phyloP scores from a whole-genome alignment of 106 monocot species.

The Narthecium ossifragum region DNA sequence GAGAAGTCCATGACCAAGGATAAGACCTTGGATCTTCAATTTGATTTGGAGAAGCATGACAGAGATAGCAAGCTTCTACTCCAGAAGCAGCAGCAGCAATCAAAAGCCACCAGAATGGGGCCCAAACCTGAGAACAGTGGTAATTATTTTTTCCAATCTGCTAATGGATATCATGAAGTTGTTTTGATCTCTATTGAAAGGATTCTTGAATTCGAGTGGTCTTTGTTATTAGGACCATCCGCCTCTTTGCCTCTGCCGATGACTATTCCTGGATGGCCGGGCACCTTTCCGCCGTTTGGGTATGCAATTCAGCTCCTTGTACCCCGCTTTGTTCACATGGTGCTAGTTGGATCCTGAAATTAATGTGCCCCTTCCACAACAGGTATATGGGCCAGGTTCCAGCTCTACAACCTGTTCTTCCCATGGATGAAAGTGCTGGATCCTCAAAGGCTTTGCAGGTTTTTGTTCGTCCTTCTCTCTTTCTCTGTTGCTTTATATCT shows the following conservation, averaged over 20 bases:
- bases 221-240: slow-evolving; percentile 29
- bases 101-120: slow-evolving; percentile 28
- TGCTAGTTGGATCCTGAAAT: not conserved
- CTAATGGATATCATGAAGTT: no score
- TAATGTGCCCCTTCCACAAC: slow-evolving; percentile 6
- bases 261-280: slow-evolving; percentile 58
- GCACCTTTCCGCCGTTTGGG: slow-evolving; percentile 76
- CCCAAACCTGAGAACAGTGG: slow-evolving; percentile 47
- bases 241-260: slow-evolving; percentile 35
- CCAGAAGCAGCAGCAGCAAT: slow-evolving; percentile 36
- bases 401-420: slow-evolving; percentile 42
- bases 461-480: not conserved
- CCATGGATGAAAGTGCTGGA: slow-evolving; percentile 36
- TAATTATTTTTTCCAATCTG: slow-evolving; percentile 20
- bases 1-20: slow-evolving; percentile 23
- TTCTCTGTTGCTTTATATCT: slow-evolving; percentile 2
- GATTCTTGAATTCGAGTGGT: no score
- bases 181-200: no score
- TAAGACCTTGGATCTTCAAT: slow-evolving; percentile 40
- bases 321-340: slow-evolving; percentile 3
- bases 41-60: slow-evolving; percentile 54
- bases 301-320: slow-evolving; percentile 15
- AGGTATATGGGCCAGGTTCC: slow-evolving; percentile 81
- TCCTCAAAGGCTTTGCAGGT: slow-evolving; percentile 44
- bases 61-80: slow-evolving; percentile 29